phyloP scores from a whole-genome alignment of 441 rosid species.

The Brassica hybrid region DNA sequence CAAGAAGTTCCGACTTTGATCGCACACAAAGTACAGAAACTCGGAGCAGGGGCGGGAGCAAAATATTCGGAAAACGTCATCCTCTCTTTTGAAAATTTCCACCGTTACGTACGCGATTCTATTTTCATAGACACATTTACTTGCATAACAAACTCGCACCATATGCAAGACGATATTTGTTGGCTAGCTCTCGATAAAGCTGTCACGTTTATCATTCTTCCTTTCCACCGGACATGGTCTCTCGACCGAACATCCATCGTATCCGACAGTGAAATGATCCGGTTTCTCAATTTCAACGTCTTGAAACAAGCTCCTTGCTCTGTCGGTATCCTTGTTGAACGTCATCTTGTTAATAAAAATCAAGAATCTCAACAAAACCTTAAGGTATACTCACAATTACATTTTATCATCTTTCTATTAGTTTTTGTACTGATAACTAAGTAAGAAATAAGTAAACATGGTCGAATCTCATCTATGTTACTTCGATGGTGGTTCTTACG shows the following conservation, averaged over 20 bases:
- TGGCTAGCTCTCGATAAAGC: constrained; percentile 51
- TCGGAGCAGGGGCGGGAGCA: constrained; percentile 9
- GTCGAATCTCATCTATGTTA: background rate
- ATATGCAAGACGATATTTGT: constrained; percentile 57
- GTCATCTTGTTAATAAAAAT: constrained; percentile 32
- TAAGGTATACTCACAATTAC: constrained; percentile 22
- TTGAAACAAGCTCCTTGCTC: constrained; percentile 70
- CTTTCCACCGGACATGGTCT: constrained; percentile 59
- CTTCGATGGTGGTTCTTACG: background rate
- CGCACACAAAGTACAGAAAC: constrained; percentile 48
- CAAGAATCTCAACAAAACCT: constrained; percentile 11
- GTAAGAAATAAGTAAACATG: background rate
- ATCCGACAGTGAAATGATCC: constrained; percentile 38
- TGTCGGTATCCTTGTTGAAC: constrained; percentile 55
- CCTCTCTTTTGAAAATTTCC: constrained; percentile 46
- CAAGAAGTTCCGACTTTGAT: constrained; percentile 48
- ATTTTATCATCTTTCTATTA: background rate
- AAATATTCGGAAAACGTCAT: constrained; percentile 46
- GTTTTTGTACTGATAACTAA: background rate
- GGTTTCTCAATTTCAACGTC: constrained; percentile 48
- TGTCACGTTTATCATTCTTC: constrained; percentile 50
- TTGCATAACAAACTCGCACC: constrained; percentile 43
- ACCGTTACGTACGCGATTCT: constrained; percentile 32
- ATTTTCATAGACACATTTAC: constrained; percentile 46
- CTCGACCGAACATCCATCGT: constrained; percentile 45